Percentiles rank a stretch among this genome's conserved stretches.
Conservation (phyloP, 768 basidiomycete genomes). For the Psilocybe cyanescens region DNA sequence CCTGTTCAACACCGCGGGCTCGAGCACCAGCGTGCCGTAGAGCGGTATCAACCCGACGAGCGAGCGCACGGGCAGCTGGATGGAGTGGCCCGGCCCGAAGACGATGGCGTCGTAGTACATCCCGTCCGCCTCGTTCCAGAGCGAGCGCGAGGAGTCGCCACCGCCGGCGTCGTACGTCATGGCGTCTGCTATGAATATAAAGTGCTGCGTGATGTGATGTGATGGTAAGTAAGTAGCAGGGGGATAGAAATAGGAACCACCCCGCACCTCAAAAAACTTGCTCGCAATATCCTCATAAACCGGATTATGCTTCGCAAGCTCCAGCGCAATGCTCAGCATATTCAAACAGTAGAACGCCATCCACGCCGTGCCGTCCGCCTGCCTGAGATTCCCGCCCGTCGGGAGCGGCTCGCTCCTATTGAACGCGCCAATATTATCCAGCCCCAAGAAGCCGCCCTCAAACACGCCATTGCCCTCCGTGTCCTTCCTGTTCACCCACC, state of each 20-base stretch:
- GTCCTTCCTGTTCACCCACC: slow-evolving; percentile 99
- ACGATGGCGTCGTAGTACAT: slow-evolving; percentile 99
- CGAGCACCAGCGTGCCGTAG: slow-evolving; percentile 92
- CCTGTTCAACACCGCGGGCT: slow-evolving; percentile 84
- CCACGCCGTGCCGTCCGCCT: slow-evolving; percentile 99
- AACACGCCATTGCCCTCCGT: slow-evolving; percentile 94
- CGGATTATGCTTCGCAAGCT: slow-evolving; percentile 95
- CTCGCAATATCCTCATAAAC: slow-evolving; percentile 99
- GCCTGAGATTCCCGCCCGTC: slow-evolving; percentile 91
- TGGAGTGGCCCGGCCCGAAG: slow-evolving; percentile 78
- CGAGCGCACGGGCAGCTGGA: slow-evolving; percentile 92
- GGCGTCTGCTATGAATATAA: slow-evolving; percentile 97
- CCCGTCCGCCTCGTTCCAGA: slow-evolving; percentile 97
- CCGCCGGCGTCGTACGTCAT: slow-evolving; percentile 93
- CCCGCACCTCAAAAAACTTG: slow-evolving; percentile 86
- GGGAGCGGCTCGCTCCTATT: slow-evolving; percentile 97
- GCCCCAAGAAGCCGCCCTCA: slow-evolving; percentile 96
- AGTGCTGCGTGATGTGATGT: slow-evolving; percentile 60
- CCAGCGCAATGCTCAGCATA: slow-evolving; percentile 97
- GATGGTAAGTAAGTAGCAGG: not conserved
- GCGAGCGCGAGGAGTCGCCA: slow-evolving; percentile 77
- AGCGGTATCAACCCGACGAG: slow-evolving; percentile 98
- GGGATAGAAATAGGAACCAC: slow-evolving; percentile 1
- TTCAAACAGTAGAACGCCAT: slow-evolving; percentile 99
- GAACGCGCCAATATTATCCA: slow-evolving; percentile 98